Evolutionary conservation across 2,329 filamentous ascomycete species (phyloP).

Genomic region (Cordyceps sp.): DNA sequence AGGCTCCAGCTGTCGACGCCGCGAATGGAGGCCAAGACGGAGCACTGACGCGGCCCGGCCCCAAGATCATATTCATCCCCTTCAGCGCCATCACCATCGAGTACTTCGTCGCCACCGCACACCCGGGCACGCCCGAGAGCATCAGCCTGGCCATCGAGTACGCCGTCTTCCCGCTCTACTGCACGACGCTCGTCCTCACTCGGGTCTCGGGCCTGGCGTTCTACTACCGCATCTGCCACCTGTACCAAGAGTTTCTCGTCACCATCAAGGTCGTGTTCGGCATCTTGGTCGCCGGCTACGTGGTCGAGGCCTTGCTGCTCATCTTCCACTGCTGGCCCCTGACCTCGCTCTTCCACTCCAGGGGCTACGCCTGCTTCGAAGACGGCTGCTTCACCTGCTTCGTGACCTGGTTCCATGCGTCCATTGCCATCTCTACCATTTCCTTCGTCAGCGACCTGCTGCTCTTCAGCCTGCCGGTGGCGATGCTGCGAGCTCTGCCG

Average conservation of each 20-base stretch:
- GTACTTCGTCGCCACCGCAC: neutral
- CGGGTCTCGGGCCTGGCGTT: slow-evolving; percentile 1
- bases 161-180: too few relatives aligned
- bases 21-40: too few relatives aligned
- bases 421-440: neutral
- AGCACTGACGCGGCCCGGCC: too few relatives aligned
- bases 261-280: neutral
- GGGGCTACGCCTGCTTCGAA: neutral
- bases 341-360: too few relatives aligned
- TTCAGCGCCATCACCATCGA: neutral
- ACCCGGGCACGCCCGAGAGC: neutral
- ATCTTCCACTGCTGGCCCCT: slow-evolving; percentile 1
- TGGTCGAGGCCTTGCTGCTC: neutral
- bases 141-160: neutral
- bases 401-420: neutral
- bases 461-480: slow-evolving; percentile 1
- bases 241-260: slow-evolving; percentile 1
- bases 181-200: slow-evolving; percentile 1
- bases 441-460: slow-evolving; percentile 1
- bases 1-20: too few relatives aligned
- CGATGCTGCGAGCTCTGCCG: neutral
- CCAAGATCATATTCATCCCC: too few relatives aligned
- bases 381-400: neutral
- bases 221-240: slow-evolving; percentile 1
- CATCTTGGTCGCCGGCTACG: neutral